These are phyloP conservation scores for Pseudogymnoascus sp. DNA, from an alignment of 2,329 filamentous ascomycete genomes.

Conservation along the genomic window DNA sequence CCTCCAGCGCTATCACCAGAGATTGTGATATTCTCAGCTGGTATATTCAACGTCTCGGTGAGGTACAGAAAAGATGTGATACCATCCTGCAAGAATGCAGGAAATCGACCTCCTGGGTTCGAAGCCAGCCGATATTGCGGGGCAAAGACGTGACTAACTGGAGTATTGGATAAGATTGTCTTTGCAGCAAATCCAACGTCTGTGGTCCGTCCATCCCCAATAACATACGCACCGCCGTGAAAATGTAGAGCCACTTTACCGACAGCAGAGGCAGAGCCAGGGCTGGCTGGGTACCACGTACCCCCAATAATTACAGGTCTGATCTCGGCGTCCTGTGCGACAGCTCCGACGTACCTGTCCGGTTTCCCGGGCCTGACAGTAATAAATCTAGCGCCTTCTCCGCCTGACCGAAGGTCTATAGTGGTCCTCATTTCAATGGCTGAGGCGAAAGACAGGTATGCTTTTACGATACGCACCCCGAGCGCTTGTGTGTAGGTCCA, in stretches of 20 bases:
- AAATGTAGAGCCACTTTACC: conserved; percentile 37
- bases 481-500: background rate
- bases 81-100: conserved; percentile 43
- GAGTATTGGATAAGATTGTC: conserved; percentile 31
- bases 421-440: background rate
- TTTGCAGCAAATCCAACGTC: conserved; percentile 29
- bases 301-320: conserved; percentile 24
- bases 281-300: conserved; percentile 25
- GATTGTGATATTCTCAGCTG: conserved; percentile 35
- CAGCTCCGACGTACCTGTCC: background rate
- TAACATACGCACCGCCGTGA: conserved; percentile 43
- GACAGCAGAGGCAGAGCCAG: background rate
- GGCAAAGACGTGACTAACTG: conserved; percentile 33
- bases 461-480: background rate
- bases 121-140: conserved; percentile 43
- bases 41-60: conserved; percentile 31
- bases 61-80: conserved; percentile 40
- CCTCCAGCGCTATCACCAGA: conserved; percentile 44
- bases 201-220: conserved; percentile 34
- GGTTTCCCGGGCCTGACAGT: background rate
- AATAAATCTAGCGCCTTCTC: background rate
- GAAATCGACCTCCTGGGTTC: conserved; percentile 39
- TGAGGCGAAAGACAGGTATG: background rate
- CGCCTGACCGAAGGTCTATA: background rate
- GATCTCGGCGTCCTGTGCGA: background rate